phyloP scores from a whole-genome alignment of 2,329 filamentous ascomycete genomes.

The Spiromastix sp. region DNA sequence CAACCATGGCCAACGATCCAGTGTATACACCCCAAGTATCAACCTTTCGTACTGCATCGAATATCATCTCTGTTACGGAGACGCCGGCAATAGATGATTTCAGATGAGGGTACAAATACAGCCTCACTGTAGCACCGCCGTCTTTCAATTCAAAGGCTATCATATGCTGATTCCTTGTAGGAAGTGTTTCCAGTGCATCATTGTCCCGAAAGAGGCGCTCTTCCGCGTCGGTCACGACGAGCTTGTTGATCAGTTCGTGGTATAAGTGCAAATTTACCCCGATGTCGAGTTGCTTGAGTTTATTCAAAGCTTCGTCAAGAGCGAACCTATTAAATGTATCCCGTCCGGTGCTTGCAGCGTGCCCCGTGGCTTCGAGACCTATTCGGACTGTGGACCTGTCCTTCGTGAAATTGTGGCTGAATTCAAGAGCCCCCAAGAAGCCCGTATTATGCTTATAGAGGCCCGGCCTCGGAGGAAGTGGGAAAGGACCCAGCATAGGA shows the following conservation, averaged over 20 bases:
- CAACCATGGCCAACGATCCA: neutral
- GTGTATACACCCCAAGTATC: constrained; percentile 3
- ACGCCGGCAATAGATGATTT: constrained; percentile 10
- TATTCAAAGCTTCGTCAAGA: constrained; percentile 1
- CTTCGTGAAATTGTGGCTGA: constrained; percentile 9
- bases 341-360: constrained; percentile 4
- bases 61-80: constrained; percentile 5
- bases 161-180: constrained; percentile 10
- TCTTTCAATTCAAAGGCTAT: constrained; percentile 13
- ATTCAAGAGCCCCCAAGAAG: constrained; percentile 6
- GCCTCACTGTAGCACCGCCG: constrained; percentile 9
- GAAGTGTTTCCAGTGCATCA: constrained; percentile 1
- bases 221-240: constrained; percentile 6
- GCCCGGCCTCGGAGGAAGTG: constrained; percentile 2
- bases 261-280: constrained; percentile 6
- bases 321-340: constrained; percentile 8
- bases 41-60: constrained; percentile 3
- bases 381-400: constrained; percentile 6
- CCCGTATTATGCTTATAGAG: constrained; percentile 5
- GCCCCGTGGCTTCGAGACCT: constrained; percentile 5
- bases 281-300: constrained; percentile 1
- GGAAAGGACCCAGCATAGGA: constrained; percentile 12
- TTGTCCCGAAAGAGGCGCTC: neutral
- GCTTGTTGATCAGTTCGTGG: constrained; percentile 2
- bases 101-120: constrained; percentile 13